These are phyloP conservation scores for Candida easanensis DNA, from an alignment of 805 yeast species.

Conservation along the genomic window DNA sequence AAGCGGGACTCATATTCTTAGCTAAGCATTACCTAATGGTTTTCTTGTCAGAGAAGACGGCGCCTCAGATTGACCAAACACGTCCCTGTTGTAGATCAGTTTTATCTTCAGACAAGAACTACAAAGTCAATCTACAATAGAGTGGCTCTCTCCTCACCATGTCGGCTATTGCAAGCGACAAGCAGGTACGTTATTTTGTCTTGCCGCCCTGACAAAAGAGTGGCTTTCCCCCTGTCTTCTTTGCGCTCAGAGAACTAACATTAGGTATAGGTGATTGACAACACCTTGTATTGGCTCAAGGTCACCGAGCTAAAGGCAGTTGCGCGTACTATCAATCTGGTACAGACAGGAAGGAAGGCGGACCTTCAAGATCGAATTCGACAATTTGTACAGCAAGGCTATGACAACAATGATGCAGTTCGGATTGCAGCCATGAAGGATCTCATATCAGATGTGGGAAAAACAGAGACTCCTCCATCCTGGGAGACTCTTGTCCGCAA, in stretches of 20 bases:
- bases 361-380: constrained; percentile 55
- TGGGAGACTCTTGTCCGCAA: constrained; percentile 33
- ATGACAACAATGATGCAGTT: constrained; percentile 36
- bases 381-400: constrained; percentile 42
- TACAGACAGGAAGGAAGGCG: constrained; percentile 57
- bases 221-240: no score
- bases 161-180: neutral
- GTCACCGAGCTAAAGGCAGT: constrained; percentile 53
- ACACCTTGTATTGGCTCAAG: constrained; percentile 31
- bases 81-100: no score
- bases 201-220: no score
- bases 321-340: constrained; percentile 47
- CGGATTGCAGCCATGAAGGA: constrained; percentile 44
- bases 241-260: neutral
- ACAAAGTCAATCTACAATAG: no score
- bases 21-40: no score
- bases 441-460: constrained; percentile 35
- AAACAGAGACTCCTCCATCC: constrained; percentile 31
- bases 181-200: neutral
- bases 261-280: neutral
- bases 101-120: no score
- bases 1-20: no score
- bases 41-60: no score
- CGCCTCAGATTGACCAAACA: no score
- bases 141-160: no score